phyloP scores from a whole-genome alignment of 2,329 filamentous ascomycete genomes.

The Didymella arachidicola region DNA sequence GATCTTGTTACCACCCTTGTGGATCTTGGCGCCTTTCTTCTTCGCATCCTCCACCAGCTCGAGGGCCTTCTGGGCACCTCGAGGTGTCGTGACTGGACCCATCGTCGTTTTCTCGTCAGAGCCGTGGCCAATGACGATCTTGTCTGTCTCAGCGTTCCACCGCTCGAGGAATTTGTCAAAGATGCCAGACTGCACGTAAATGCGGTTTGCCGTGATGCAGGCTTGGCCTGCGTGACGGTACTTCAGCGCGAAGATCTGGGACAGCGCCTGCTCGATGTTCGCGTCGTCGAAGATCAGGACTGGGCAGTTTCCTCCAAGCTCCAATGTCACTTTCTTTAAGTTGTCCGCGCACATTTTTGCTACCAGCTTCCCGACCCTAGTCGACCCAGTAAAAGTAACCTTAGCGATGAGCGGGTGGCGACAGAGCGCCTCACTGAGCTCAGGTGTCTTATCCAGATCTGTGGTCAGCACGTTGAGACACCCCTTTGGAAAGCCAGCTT shows the following conservation, averaged over 20 bases:
- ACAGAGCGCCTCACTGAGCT: slow-evolving; percentile 63
- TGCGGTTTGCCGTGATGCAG: slow-evolving; percentile 70
- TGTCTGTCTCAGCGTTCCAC: slow-evolving; percentile 61
- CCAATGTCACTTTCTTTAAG: slow-evolving; percentile 70
- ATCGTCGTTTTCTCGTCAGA: slow-evolving; percentile 64
- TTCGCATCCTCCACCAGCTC: slow-evolving; percentile 70
- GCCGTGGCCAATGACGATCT: slow-evolving; percentile 69
- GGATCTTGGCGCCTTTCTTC: slow-evolving; percentile 67
- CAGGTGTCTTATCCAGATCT: slow-evolving; percentile 62
- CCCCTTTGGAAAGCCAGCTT: slow-evolving; percentile 61
- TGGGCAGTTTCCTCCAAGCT: slow-evolving; percentile 71
- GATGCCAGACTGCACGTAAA: slow-evolving; percentile 70
- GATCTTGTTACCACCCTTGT: slow-evolving; percentile 65
- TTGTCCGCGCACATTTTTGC: slow-evolving; percentile 66
- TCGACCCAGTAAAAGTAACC: slow-evolving; percentile 66
- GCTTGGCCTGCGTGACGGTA: slow-evolving; percentile 70
- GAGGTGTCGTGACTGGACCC: slow-evolving; percentile 66
- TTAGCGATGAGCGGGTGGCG: slow-evolving; percentile 68
- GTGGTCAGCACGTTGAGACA: slow-evolving; percentile 69
- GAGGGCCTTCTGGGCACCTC: slow-evolving; percentile 64
- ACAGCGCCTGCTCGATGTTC: slow-evolving; percentile 63
- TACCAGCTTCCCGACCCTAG: slow-evolving; percentile 68
- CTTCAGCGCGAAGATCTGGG: slow-evolving; percentile 59
- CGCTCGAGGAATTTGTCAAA: slow-evolving; percentile 66
- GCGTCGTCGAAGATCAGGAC: slow-evolving; percentile 72